Percentiles rank a stretch among this genome's conserved stretches.
Conservation (phyloP, 75 land plant species). For the Adiantum capillusveneris region DNA sequence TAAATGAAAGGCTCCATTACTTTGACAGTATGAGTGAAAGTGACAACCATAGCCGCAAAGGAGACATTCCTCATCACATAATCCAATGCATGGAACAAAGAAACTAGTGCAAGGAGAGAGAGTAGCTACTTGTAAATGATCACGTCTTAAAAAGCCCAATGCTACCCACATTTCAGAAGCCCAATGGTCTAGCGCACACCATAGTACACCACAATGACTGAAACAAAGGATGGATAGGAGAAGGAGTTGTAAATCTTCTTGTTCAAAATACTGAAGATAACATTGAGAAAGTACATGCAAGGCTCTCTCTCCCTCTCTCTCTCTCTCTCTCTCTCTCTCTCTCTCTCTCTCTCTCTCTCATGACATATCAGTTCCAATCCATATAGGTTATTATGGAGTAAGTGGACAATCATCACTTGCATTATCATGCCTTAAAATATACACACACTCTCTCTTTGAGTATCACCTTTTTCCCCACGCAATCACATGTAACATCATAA, state of each 20-base stretch:
- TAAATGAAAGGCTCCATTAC: constrained; percentile 99
- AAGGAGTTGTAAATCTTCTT: constrained; percentile 98
- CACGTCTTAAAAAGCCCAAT: no score
- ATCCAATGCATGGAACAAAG: constrained; percentile 87
- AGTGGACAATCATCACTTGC: no score
- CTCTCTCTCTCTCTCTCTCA: no score
- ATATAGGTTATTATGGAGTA: no score
- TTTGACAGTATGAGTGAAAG: no score
- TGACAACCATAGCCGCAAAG: constrained; percentile 91
- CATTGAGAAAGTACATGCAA: constrained; percentile 91
- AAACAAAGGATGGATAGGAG: constrained; percentile 95
- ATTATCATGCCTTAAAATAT: no score
- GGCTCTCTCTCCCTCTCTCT: not conserved
- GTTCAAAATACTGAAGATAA: constrained; percentile 97
- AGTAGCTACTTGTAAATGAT: constrained; percentile 53
- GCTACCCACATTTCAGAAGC: constrained; percentile 76
- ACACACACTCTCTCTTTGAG: no score
- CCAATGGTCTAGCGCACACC: constrained; percentile 76
- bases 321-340: no score
- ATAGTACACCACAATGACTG: constrained; percentile 80
- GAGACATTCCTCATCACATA: constrained; percentile 95
- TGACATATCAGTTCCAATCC: no score
- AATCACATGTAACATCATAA: no score
- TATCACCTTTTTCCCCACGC: no score
- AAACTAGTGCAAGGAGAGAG: constrained; percentile 80